Evolutionary conservation across 257 asterid genomes (phyloP), one percentile per base, ranked within the genome.

Genomic region (Solanum acaule): DNA sequence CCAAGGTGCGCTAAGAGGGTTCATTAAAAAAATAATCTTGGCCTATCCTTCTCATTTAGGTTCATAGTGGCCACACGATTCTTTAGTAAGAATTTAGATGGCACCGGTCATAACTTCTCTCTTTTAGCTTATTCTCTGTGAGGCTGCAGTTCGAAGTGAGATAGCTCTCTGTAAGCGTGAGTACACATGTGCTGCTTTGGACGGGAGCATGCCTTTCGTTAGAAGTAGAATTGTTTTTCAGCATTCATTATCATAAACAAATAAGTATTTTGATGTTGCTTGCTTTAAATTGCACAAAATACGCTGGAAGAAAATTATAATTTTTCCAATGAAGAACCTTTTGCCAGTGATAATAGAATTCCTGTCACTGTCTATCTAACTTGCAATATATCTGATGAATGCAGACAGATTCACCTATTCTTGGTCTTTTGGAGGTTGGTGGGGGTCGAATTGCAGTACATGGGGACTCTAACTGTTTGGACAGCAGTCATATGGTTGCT

Each of bases 401-500:
- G 92, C 96, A 96, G 98, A 95, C 94, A 40, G 98, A 95, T 88
- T 93, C 98, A 71, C 98, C 98, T 40, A 95, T 97, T 91, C 98
- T 97, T 79, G 99, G 99, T 87, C 96, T 97, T 75, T 44, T 94
- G 87, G 98, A 94, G 93, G 89, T 89, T 88, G 95, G 94, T 63
- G 90, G 90, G 72, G 98, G 99, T 67, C 92, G 98, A 87, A 87
- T 97, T 44, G 93, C 95, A 2, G 98, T 94, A 20, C 94, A 94
- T 81, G 99, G 99, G 76, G 99, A 96, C 88, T 97, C 98, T 88
- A 97, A 97, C 91, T 96, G 98, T 90, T 92, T 97, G 93, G 99
- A 97, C 89, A 93, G 98, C 93, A 96, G 99, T 93, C 99, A 96
- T 89, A 97, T 97, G 98, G 98, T 97, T 85, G 94, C 98, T 77